phyloP scores from a whole-genome alignment of 441 rosid genomes.

The Euphorbia corollata region DNA sequence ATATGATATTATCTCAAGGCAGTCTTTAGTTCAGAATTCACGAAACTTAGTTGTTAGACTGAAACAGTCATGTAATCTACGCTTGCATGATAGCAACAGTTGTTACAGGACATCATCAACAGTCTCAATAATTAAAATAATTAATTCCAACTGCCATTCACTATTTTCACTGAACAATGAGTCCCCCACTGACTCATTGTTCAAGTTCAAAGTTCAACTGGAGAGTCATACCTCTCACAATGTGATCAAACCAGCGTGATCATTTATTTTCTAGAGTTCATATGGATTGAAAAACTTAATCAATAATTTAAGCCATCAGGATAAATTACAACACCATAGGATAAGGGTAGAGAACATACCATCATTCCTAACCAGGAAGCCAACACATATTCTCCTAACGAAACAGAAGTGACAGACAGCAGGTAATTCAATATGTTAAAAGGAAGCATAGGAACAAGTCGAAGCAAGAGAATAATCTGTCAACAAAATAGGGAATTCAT shows the following conservation, averaged over 20 bases:
- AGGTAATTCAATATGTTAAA: slow-evolving; percentile 90
- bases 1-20: background rate
- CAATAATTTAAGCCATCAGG: background rate
- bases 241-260: background rate
- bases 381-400: slow-evolving; percentile 58
- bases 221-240: background rate
- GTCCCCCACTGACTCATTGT: background rate
- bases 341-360: slow-evolving; percentile 35
- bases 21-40: slow-evolving; percentile 1
- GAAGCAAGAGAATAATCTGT: slow-evolving; percentile 61
- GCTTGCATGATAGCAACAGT: background rate
- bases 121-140: background rate
- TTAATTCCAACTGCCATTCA: background rate
- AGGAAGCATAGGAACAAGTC: slow-evolving; percentile 90
- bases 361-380: slow-evolving; percentile 95
- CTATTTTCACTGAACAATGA: background rate
- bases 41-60: background rate
- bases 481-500: slow-evolving; percentile 13
- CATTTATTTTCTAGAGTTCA: slow-evolving; percentile 1
- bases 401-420: slow-evolving; percentile 69
- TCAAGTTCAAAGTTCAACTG: background rate
- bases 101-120: background rate
- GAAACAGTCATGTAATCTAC: background rate
- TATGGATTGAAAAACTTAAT: background rate
- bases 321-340: background rate